phyloP scores from a whole-genome alignment of 2,329 filamentous ascomycete genomes.

The Chaetomiaceae sp. region DNA sequence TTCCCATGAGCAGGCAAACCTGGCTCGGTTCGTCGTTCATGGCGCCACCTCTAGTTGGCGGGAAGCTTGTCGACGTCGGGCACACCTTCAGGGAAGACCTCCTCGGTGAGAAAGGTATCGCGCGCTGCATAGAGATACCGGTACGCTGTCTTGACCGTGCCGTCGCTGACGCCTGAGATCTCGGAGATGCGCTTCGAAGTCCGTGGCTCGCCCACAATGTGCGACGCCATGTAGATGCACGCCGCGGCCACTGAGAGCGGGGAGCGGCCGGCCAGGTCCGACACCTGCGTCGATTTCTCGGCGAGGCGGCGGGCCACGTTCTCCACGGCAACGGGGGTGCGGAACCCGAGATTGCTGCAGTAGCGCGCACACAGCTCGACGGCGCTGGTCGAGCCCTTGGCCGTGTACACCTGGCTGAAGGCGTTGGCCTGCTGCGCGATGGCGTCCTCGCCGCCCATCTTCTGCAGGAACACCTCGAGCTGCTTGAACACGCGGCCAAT shows the following conservation, averaged over 20 bases:
- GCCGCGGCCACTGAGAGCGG: constrained; percentile 90
- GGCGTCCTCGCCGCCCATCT: constrained; percentile 53
- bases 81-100: constrained; percentile 68
- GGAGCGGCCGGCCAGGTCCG: constrained; percentile 83
- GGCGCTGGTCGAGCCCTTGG: constrained; percentile 70
- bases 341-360: constrained; percentile 73
- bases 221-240: constrained; percentile 92
- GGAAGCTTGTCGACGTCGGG: constrained; percentile 67
- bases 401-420: constrained; percentile 58
- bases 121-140: constrained; percentile 74
- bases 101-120: constrained; percentile 66
- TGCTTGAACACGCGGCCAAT: constrained; percentile 94
- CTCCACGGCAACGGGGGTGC: constrained; percentile 66
- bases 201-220: constrained; percentile 73
- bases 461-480: constrained; percentile 80
- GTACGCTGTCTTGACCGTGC: constrained; percentile 94
- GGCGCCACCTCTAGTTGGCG: constrained; percentile 36
- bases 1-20: no score
- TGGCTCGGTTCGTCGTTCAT: no score
- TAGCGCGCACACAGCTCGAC: constrained; percentile 83
- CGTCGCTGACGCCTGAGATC: constrained; percentile 87
- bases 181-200: constrained; percentile 79
- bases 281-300: constrained; percentile 67
- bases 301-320: constrained; percentile 76
- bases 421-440: constrained; percentile 44